A percentile compares a stretch with the other conserved stretches of the same genome.
Conservation (phyloP, 768 basidiomycete genomes). For the Dentipellis fragilis region DNA sequence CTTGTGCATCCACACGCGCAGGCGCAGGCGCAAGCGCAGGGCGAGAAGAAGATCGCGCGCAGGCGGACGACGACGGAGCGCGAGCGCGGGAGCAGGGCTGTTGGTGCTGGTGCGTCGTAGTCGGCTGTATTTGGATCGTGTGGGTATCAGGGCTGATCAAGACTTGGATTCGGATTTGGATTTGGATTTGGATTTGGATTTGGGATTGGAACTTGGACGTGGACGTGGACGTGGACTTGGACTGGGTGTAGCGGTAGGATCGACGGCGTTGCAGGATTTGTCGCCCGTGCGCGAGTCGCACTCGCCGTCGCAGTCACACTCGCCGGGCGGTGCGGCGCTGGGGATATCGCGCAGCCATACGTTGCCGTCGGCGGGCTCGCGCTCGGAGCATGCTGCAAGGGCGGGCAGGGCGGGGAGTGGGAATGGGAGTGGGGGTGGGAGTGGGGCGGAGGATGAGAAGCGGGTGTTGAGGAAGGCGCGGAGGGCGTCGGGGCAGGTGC, state of each 20-base stretch:
- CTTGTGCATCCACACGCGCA: neutral
- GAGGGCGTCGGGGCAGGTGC: slow-evolving; percentile 7
- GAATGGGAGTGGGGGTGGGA: too few relatives aligned
- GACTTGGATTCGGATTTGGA: neutral
- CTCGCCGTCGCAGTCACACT: neutral
- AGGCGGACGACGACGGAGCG: slow-evolving; percentile 7
- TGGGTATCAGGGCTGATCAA: neutral
- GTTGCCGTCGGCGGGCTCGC: slow-evolving; percentile 36
- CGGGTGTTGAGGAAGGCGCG: slow-evolving; percentile 9
- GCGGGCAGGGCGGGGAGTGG: too few relatives aligned
- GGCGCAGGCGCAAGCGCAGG: neutral
- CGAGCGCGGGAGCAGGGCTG: neutral
- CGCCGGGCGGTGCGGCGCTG: slow-evolving; percentile 20
- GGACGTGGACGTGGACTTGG: neutral
- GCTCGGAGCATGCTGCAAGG: neutral
- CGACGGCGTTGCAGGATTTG: slow-evolving; percentile 26
- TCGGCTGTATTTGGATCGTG: neutral
- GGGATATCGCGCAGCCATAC: slow-evolving; percentile 55
- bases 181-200: neutral
- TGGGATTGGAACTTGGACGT: neutral
- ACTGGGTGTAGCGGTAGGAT: slow-evolving; percentile 12
- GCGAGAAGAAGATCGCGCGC: neutral
- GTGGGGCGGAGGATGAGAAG: slow-evolving; percentile 6
- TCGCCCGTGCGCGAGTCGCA: slow-evolving; percentile 19
- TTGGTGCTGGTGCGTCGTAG: neutral